Percentiles rank a stretch among this genome's conserved stretches.
Evolutionary conservation across 2,329 filamentous ascomycete genomes (phyloP).

Genomic region (Bipolaris cookei): DNA sequence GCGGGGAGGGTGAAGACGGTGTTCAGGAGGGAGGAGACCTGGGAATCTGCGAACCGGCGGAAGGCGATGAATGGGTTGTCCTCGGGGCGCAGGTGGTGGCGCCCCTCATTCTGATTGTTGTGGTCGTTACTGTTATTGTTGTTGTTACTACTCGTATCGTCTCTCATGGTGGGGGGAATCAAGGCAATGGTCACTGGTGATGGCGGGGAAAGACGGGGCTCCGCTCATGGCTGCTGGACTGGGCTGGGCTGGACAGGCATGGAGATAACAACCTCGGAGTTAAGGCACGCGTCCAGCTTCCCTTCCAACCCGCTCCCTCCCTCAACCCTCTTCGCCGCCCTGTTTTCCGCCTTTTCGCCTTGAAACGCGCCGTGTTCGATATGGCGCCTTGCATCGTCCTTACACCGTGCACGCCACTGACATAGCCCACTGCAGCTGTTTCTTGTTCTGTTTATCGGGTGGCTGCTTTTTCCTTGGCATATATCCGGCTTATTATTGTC

Average conservation of each 20-base stretch:
- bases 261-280: constrained; percentile 17
- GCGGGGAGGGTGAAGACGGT: constrained; percentile 55
- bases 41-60: constrained; percentile 66
- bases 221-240: constrained; percentile 9
- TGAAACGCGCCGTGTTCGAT: constrained; percentile 7
- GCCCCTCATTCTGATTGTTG: constrained; percentile 26
- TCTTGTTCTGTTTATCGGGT: not conserved
- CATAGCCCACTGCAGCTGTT: not conserved
- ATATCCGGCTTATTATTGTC: too few relatives aligned
- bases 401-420: not conserved
- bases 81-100: constrained; percentile 27
- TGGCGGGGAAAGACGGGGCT: constrained; percentile 14
- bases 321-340: constrained; percentile 9
- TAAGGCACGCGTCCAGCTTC: constrained; percentile 14
- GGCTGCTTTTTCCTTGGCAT: not conserved
- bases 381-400: not conserved
- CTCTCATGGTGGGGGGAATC: constrained; percentile 28
- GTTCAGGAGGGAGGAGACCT: constrained; percentile 61
- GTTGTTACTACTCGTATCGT: constrained; percentile 29
- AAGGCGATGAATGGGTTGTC: constrained; percentile 65
- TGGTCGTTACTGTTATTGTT: constrained; percentile 22
- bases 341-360: not conserved
- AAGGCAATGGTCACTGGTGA: constrained; percentile 9
- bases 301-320: constrained; percentile 2
- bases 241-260: constrained; percentile 15